Conservation (phyloP, 805 yeast genomes). For the Saturnispora gosingensis region DNA sequence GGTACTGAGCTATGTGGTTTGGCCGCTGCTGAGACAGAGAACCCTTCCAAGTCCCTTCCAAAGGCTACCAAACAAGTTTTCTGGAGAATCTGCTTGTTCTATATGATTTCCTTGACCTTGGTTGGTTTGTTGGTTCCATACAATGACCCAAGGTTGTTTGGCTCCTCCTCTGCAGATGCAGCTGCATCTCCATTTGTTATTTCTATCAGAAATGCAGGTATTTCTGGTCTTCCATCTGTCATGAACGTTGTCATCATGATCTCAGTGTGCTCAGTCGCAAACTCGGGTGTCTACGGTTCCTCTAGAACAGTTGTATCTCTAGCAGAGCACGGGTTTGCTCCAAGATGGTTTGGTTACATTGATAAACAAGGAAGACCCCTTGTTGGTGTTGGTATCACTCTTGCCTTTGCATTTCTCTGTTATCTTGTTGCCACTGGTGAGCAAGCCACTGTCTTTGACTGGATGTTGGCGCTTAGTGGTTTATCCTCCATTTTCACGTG, state of each 20-base stretch:
- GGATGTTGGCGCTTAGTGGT: conserved; percentile 71
- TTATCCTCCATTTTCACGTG: conserved; percentile 68
- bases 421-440: conserved; percentile 53
- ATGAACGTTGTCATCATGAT: conserved; percentile 67
- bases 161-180: conserved; percentile 39
- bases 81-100: conserved; percentile 49
- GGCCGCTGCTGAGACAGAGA: conserved; percentile 53
- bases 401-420: conserved; percentile 47
- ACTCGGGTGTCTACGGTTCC: conserved; percentile 62
- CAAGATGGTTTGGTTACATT: conserved; percentile 52
- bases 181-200: conserved; percentile 70
- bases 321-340: conserved; percentile 64
- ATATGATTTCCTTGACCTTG: conserved; percentile 40
- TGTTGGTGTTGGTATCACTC: conserved; percentile 48
- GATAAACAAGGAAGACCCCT: conserved; percentile 75
- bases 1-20: conserved; percentile 56
- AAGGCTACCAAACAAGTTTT: conserved; percentile 52
- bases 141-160: conserved; percentile 37
- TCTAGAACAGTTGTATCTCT: conserved; percentile 61
- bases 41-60: conserved; percentile 49
- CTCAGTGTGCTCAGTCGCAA: conserved; percentile 68
- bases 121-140: conserved; percentile 48
- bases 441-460: conserved; percentile 51
- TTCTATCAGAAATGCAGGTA: conserved; percentile 55
- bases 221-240: conserved; percentile 58